Conservation (phyloP, 2,329 filamentous ascomycete genomes). For the Gnomoniopsis smithogilvyi region DNA sequence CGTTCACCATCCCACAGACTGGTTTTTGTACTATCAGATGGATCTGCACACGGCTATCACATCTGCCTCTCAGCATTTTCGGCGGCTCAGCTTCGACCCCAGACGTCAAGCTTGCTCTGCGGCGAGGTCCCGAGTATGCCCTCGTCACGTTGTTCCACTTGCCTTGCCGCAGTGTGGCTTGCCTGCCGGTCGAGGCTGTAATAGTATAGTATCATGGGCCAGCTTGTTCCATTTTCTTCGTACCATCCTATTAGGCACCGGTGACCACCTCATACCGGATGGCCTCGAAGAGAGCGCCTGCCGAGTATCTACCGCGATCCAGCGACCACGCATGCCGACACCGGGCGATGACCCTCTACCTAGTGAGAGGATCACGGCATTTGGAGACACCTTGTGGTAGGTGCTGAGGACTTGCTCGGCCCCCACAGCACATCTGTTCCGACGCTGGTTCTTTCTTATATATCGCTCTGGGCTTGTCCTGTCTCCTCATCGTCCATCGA, state of each 20-base stretch:
- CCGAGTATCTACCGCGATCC: not conserved
- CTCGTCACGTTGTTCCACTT: not conserved
- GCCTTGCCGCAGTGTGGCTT: not conserved
- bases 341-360: not conserved
- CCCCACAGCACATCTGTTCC: slow-evolving; percentile 3
- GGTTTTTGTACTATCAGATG: not conserved
- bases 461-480: not conserved
- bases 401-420: not conserved
- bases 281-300: not conserved
- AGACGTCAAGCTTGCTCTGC: not conserved
- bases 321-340: not conserved
- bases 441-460: not conserved
- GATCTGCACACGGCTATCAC: not conserved
- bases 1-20: not conserved
- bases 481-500: not conserved
- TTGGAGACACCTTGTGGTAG: not conserved
- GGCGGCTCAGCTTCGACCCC: not conserved
- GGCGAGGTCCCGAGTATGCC: not conserved
- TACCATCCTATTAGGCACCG: not conserved
- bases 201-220: not conserved
- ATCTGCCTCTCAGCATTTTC: not conserved
- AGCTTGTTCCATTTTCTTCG: not conserved
- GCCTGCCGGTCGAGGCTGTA: not conserved
- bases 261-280: not conserved
- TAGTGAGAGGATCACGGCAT: not conserved